Evolutionary conservation across 2,329 filamentous ascomycete species (phyloP), one percentile per base, ranked within the genome.

Genomic region (Ramichloridium luteum): DNA sequence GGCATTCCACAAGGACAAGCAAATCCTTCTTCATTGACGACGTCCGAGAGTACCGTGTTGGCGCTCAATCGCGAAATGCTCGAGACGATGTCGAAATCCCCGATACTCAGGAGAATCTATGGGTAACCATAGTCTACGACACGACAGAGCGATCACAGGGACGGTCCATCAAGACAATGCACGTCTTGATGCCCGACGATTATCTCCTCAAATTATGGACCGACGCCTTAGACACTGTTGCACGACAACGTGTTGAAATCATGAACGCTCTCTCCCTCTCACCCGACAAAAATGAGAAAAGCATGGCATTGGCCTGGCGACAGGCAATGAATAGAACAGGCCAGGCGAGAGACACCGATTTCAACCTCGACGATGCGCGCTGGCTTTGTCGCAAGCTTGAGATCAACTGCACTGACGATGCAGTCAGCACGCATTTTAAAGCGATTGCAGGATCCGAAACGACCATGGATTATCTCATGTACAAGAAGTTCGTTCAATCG

Each of bases 21-120:
- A 96, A 94, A 55, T 76, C 74, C 32, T 80, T 98, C 42, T 92
- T 93, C 55, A 82, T 98, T 40, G 90, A 98, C 49, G 85, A 96
- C 54, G 88, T 98, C 48, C 80, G 82, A 49, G 85, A 93, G 50
- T 85, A 96, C 28, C 77, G 86, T 40, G 74, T 77, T 18, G 85
- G 83, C 12, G 71, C 72, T 9, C 83, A 96, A 52, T 83, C 88
- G 12, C 75, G 81, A 35, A 88, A 93, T 53, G 93, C 93, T 53
- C 79, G 83, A 25, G 76, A 88, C 47, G 86, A 94, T 55, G 82
- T 80, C 50, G 73, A 75, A 23, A 63, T 90, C 13, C 61, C 77
- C 1, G 70, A 77, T 31, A 62, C 72, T 4, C 70, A 75, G 23
- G 79, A 86, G 47, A 60, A 68, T 5, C 73, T 74, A 10, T 93